These are phyloP conservation scores for Gossypium sturtianum DNA, from an alignment of 345 rosid genomes.

Conservation along the genomic window DNA sequence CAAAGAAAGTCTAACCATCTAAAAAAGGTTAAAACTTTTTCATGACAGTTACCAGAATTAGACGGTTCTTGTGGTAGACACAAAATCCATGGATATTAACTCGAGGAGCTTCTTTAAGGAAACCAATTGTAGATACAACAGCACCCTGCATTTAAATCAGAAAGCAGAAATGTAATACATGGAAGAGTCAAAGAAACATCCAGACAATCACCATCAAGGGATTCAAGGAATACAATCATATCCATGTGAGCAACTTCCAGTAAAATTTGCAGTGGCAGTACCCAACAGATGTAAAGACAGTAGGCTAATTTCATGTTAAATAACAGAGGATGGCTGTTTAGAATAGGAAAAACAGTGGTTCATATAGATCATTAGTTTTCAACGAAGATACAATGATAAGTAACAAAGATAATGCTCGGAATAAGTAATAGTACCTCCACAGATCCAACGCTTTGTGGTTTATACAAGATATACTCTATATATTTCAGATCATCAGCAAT, in stretches of 20 bases:
- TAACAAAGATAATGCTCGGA: background rate
- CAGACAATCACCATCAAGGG: background rate
- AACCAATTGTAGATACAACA: conserved; percentile 83
- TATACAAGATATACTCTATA: conserved; percentile 76
- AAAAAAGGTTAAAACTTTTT: background rate
- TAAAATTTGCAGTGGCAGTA: background rate
- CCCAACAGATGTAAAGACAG: background rate
- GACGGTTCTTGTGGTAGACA: conserved; percentile 88
- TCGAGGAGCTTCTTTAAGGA: conserved; percentile 85
- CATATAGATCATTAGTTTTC: conserved; percentile 2
- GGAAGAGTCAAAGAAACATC: background rate
- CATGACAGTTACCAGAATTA: conserved; percentile 55
- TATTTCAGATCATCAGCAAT: conserved; percentile 81
- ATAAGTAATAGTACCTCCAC: conserved; percentile 44
- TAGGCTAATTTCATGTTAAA: background rate
- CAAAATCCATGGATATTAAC: conserved; percentile 72
- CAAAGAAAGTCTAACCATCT: background rate
- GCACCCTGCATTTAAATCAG: conserved; percentile 45
- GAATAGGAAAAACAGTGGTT: background rate
- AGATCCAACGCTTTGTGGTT: conserved; percentile 61
- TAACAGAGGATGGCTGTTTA: background rate
- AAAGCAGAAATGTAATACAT: background rate
- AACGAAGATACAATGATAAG: background rate
- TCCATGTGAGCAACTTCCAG: background rate
- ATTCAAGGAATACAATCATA: background rate